Evolutionary conservation across 805 yeast genomes (phyloP).

Genomic region (Ogataea ganodermae): DNA sequence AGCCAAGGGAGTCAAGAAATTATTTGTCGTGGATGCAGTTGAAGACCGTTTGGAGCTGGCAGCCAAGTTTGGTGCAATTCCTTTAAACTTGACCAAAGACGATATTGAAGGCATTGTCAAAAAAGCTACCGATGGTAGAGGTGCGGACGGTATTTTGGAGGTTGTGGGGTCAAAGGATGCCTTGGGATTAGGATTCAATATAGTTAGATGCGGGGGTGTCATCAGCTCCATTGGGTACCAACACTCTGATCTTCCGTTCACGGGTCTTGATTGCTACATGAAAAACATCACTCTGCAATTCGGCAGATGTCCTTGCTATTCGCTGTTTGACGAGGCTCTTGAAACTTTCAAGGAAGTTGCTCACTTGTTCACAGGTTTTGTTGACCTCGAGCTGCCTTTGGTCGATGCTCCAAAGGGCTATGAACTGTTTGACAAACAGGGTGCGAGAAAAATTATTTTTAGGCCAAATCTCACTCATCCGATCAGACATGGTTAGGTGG

Average conservation of each 20-base stretch:
- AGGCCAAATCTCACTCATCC: slow-evolving; percentile 18
- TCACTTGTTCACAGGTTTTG: slow-evolving; percentile 49
- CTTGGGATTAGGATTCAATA: slow-evolving; percentile 49
- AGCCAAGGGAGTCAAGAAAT: slow-evolving; percentile 43
- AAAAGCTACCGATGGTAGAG: slow-evolving; percentile 45
- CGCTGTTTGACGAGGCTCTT: slow-evolving; percentile 54
- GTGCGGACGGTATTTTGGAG: slow-evolving; percentile 63
- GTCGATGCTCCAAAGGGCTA: slow-evolving; percentile 49
- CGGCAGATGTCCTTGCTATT: slow-evolving; percentile 65
- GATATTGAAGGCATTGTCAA: slow-evolving; percentile 35
- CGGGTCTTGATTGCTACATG: slow-evolving; percentile 57
- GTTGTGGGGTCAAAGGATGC: slow-evolving; percentile 60
- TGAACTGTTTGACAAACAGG: slow-evolving; percentile 52
- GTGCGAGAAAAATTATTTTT: slow-evolving; percentile 58
- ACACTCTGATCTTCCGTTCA: slow-evolving; percentile 56
- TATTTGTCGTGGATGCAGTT: slow-evolving; percentile 53
- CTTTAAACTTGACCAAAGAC: slow-evolving; percentile 47
- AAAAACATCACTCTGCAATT: slow-evolving; percentile 59
- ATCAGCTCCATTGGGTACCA: slow-evolving; percentile 63
- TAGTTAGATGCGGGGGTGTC: slow-evolving; percentile 59
- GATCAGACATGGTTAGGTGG: background rate
- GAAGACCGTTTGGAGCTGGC: slow-evolving; percentile 49
- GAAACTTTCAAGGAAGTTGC: slow-evolving; percentile 47
- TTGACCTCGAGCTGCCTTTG: slow-evolving; percentile 48
- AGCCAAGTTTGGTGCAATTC: slow-evolving; percentile 42